Percentiles rank a stretch among this genome's conserved stretches.
Conservation (phyloP, 176 grass and related monocot genomes). For the Aegilops longissima region DNA sequence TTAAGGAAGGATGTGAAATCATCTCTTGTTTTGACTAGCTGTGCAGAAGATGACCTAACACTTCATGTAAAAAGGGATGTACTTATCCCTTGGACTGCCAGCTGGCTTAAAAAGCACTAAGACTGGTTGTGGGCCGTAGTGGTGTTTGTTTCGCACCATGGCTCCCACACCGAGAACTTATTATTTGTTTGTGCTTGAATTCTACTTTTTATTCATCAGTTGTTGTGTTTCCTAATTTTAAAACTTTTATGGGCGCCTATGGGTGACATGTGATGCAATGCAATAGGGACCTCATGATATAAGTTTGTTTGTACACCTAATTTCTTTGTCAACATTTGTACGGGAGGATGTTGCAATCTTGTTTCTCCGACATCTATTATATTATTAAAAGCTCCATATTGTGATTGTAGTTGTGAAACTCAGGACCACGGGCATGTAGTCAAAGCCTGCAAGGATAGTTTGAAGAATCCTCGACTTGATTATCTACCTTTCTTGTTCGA, state of each 20-base stretch:
- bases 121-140: neutral
- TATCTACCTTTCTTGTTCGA: conserved; percentile 80
- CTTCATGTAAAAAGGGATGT: neutral
- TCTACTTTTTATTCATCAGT: neutral
- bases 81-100: too few species aligned
- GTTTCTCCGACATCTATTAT: too few species aligned
- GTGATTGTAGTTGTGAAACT: too few species aligned
- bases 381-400: too few species aligned
- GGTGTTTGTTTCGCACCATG: neutral
- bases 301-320: too few species aligned
- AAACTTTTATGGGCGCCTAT: neutral
- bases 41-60: neutral
- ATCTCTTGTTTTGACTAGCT: neutral
- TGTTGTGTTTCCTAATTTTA: neutral
- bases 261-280: neutral
- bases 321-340: too few species aligned
- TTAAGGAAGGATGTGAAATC: too few species aligned
- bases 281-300: too few species aligned
- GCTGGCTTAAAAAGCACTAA: neutral
- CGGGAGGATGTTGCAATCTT: too few species aligned
- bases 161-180: neutral
- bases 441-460: conserved; percentile 75
- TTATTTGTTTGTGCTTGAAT: neutral
- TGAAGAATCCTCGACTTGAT: conserved; percentile 78
- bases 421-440: conserved; percentile 59